Evolutionary conservation across 768 basidiomycete species (phyloP).

Genomic region (Hirschioporus abietinus): DNA sequence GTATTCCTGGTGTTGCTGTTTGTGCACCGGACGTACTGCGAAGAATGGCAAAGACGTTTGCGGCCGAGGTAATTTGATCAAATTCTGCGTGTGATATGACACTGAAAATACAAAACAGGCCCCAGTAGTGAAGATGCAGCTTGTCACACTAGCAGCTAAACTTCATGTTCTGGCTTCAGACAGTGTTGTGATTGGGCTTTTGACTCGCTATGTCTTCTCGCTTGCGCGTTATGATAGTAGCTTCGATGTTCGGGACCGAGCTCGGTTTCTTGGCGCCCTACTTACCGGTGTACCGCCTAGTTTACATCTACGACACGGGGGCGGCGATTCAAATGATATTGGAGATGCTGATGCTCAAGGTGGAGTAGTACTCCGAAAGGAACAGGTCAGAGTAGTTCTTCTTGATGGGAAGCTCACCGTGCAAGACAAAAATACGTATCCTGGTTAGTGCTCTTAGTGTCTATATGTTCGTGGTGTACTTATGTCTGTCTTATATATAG

Average conservation of each 20-base stretch:
- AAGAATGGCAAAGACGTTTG: slow-evolving; percentile 70
- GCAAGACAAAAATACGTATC: slow-evolving; percentile 32
- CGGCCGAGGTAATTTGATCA: slow-evolving; percentile 50
- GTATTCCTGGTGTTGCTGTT: slow-evolving; percentile 53
- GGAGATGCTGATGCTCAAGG: slow-evolving; percentile 41
- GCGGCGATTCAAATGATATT: slow-evolving; percentile 20
- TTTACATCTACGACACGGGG: slow-evolving; percentile 17
- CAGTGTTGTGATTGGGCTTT: slow-evolving; percentile 42
- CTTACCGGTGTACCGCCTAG: slow-evolving; percentile 44
- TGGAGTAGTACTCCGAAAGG: slow-evolving; percentile 74
- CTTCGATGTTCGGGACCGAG: slow-evolving; percentile 90
- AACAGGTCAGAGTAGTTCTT: slow-evolving; percentile 76
- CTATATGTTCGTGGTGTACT: neutral
- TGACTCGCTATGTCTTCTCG: slow-evolving; percentile 70
- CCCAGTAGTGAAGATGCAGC: slow-evolving; percentile 72
- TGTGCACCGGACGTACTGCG: slow-evolving; percentile 91
- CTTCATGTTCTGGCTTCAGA: slow-evolving; percentile 64
- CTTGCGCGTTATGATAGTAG: slow-evolving; percentile 84
- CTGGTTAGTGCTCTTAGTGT: slow-evolving; percentile 15
- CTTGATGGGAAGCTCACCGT: slow-evolving; percentile 67
- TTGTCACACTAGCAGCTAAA: slow-evolving; percentile 83
- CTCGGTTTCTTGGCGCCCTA: slow-evolving; percentile 70
- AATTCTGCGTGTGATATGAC: neutral
- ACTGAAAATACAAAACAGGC: slow-evolving; percentile 33
- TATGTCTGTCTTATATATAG: slow-evolving; percentile 12